These are phyloP conservation scores for Entomophthora muscae DNA, from an alignment of 371 early-diverging fungal species.

Conservation along the genomic window DNA sequence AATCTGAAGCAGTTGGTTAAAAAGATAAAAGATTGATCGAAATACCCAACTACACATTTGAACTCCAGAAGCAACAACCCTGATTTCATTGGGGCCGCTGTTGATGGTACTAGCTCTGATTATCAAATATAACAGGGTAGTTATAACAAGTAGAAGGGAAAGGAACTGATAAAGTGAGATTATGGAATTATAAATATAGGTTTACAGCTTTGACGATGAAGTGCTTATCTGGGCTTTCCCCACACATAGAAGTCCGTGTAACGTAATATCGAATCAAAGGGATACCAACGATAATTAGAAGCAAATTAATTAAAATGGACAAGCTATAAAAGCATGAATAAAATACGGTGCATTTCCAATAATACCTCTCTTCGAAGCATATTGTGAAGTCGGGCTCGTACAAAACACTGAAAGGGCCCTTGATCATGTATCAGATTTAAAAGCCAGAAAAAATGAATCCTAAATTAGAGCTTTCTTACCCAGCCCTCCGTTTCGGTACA, in stretches of 20 bases:
- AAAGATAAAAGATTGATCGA: conserved; percentile 10
- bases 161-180: conserved; percentile 10
- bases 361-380: conserved; percentile 53
- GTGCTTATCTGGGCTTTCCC: background rate
- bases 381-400: conserved; percentile 48
- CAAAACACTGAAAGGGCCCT: conserved; percentile 43
- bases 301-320: background rate
- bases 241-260: conserved; percentile 8
- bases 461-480: no score
- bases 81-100: no score
- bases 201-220: background rate
- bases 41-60: conserved; percentile 3
- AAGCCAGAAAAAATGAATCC: no score
- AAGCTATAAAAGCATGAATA: conserved; percentile 11
- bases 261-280: conserved; percentile 2
- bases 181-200: background rate
- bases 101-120: conserved; percentile 13
- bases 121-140: conserved; percentile 8
- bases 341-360: conserved; percentile 34
- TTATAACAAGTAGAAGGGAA: conserved; percentile 14
- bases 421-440: no score
- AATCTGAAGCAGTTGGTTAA: conserved; percentile 23
- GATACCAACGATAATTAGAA: conserved; percentile 7
- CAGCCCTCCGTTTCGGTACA: no score
- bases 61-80: no score